Conservation (phyloP, 2,329 filamentous ascomycete species). For the Berkeleyomyces rouxiae region DNA sequence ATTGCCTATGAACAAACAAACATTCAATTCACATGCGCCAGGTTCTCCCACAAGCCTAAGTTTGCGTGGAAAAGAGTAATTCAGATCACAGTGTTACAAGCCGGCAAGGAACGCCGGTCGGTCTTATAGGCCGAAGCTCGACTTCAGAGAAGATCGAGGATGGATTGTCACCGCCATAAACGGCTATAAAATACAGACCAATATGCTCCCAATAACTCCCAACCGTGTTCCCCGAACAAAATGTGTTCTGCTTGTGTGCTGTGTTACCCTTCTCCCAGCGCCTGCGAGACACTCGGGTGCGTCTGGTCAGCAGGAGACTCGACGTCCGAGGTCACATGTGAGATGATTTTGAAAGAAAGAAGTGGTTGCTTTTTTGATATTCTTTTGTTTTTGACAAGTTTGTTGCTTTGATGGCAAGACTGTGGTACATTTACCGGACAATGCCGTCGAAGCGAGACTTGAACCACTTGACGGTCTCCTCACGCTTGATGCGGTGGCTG, state of each 20-base stretch:
- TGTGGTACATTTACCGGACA: constrained; percentile 61
- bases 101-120: constrained; percentile 51
- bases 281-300: constrained; percentile 12
- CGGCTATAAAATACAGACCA: constrained; percentile 22
- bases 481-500: constrained; percentile 81
- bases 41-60: background rate
- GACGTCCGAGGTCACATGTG: constrained; percentile 13
- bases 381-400: constrained; percentile 1
- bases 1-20: background rate
- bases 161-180: constrained; percentile 30
- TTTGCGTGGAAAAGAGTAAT: constrained; percentile 6
- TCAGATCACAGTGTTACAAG: constrained; percentile 26
- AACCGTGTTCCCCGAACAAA: constrained; percentile 14
- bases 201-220: constrained; percentile 19
- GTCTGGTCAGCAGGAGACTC: constrained; percentile 7
- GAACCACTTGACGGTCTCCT: constrained; percentile 97
- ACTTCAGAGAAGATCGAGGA: constrained; percentile 37
- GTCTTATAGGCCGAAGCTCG: constrained; percentile 55
- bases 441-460: constrained; percentile 88
- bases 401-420: constrained; percentile 11
- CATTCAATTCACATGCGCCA: background rate
- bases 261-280: constrained; percentile 17
- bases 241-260: constrained; percentile 14
- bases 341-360: constrained; percentile 10
- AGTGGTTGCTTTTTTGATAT: constrained; percentile 13